phyloP scores from a whole-genome alignment of 2,329 filamentous ascomycete species.

The Talaromyces sp. region DNA sequence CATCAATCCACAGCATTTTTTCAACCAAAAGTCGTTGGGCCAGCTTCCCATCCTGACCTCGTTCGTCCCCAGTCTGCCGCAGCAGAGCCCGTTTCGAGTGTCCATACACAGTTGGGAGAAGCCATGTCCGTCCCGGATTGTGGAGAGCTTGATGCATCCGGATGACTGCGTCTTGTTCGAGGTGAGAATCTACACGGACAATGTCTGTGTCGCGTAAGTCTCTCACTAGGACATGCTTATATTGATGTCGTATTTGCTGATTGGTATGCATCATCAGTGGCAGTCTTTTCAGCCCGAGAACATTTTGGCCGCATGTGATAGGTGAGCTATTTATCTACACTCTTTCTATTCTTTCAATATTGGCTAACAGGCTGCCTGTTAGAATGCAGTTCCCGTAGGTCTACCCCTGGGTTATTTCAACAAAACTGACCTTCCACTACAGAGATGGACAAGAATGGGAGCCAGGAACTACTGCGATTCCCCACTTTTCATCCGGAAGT shows the following conservation, averaged over 20 bases:
- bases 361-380: background rate
- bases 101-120: slow-evolving; percentile 71
- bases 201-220: slow-evolving; percentile 56
- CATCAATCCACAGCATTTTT: slow-evolving; percentile 32
- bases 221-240: background rate
- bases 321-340: slow-evolving; percentile 32
- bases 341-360: background rate
- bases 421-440: background rate
- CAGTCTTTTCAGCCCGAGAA: slow-evolving; percentile 48
- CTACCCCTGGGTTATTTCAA: slow-evolving; percentile 11
- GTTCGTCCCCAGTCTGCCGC: slow-evolving; percentile 62
- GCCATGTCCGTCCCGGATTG: slow-evolving; percentile 55
- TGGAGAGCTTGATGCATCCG: slow-evolving; percentile 53
- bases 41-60: slow-evolving; percentile 63
- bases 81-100: slow-evolving; percentile 59
- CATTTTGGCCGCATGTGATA: slow-evolving; percentile 49
- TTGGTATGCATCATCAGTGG: slow-evolving; percentile 39
- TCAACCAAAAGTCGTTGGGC: slow-evolving; percentile 29
- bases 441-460: slow-evolving; percentile 51
- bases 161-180: slow-evolving; percentile 58
- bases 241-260: background rate
- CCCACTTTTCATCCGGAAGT: slow-evolving; percentile 67
- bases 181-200: slow-evolving; percentile 65
- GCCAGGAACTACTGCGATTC: slow-evolving; percentile 61
- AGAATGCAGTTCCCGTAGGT: slow-evolving; percentile 34